Evolutionary conservation across 208 protist species (phyloP).

Genomic region (Trypanosoma cruzi): DNA sequence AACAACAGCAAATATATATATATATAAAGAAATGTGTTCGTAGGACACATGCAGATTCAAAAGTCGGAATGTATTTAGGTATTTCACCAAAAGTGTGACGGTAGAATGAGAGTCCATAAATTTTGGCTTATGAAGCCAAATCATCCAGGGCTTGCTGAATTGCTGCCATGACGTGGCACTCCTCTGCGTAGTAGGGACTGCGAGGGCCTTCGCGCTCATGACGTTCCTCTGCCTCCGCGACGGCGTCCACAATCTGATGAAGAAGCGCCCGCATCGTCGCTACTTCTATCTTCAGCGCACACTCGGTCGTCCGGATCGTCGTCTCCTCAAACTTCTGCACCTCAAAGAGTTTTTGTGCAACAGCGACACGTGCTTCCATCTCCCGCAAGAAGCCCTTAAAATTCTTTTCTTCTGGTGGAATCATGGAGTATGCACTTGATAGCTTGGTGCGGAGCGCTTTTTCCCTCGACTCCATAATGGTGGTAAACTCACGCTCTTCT

Average conservation of each 20-base stretch:
- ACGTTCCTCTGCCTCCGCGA: conserved; percentile 32
- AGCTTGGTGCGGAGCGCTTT: conserved; percentile 28
- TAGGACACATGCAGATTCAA: not conserved
- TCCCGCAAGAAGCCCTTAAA: conserved; percentile 35
- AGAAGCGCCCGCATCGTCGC: conserved; percentile 53
- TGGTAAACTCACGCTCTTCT: conserved; percentile 26
- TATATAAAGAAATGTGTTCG: not conserved
- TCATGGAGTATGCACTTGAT: conserved; percentile 15
- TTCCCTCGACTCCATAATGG: conserved; percentile 26
- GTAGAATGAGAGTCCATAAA: conserved; percentile 6
- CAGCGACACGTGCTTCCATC: conserved; percentile 41
- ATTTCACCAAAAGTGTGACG: not conserved
- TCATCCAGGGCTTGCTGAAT: conserved; percentile 34
- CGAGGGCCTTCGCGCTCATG: conserved; percentile 24
- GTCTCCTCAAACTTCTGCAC: conserved; percentile 66
- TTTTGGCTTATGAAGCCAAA: conserved; percentile 14
- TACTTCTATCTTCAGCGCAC: conserved; percentile 53
- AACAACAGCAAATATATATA: not conserved
- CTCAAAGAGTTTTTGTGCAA: conserved; percentile 52
- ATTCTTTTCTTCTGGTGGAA: conserved; percentile 34
- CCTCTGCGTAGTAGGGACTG: conserved; percentile 28
- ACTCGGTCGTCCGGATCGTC: conserved; percentile 64
- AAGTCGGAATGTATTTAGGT: not conserved
- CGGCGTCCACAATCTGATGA: conserved; percentile 12
- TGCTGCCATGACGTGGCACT: conserved; percentile 27